Evolutionary conservation across 2,329 filamentous ascomycete genomes (phyloP).

Genomic region (Alternaria triticina): DNA sequence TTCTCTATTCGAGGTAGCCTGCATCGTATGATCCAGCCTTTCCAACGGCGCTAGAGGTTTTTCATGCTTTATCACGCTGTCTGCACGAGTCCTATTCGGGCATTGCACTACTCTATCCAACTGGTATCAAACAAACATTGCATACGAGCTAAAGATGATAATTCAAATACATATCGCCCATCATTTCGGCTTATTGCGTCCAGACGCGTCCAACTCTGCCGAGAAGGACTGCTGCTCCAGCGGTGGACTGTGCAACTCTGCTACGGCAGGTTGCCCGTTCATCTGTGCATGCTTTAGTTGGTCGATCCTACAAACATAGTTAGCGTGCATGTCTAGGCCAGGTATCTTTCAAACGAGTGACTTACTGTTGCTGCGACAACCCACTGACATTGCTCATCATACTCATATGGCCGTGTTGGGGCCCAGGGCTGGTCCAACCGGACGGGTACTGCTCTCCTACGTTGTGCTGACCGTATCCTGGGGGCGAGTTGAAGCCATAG

Average conservation of each 20-base stretch:
- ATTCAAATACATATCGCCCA: not conserved
- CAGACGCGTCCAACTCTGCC: conserved; percentile 34
- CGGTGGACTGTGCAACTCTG: conserved; percentile 33
- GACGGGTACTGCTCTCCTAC: conserved; percentile 30
- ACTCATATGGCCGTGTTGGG: conserved; percentile 25
- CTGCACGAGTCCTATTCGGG: not conserved
- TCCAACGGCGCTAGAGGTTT: not conserved
- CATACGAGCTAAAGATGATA: not conserved
- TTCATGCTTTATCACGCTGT: not conserved
- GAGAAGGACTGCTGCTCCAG: conserved; percentile 29
- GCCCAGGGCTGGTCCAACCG: conserved; percentile 28
- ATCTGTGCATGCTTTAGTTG: conserved; percentile 28
- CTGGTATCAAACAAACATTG: not conserved
- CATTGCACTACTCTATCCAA: not conserved
- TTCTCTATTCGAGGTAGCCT: not conserved
- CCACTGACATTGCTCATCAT: conserved; percentile 25
- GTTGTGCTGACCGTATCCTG: conserved; percentile 33
- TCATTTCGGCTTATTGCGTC: conserved; percentile 8
- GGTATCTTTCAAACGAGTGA: not conserved
- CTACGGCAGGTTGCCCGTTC: conserved; percentile 8
- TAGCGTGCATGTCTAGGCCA: not conserved
- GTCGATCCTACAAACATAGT: conserved; percentile 20
- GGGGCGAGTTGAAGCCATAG: conserved; percentile 18
- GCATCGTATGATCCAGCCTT: not conserved
- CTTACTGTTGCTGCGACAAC: conserved; percentile 35